phyloP scores from a whole-genome alignment of 352 stramenopile species.

The Hyphochytrium catenoides region DNA sequence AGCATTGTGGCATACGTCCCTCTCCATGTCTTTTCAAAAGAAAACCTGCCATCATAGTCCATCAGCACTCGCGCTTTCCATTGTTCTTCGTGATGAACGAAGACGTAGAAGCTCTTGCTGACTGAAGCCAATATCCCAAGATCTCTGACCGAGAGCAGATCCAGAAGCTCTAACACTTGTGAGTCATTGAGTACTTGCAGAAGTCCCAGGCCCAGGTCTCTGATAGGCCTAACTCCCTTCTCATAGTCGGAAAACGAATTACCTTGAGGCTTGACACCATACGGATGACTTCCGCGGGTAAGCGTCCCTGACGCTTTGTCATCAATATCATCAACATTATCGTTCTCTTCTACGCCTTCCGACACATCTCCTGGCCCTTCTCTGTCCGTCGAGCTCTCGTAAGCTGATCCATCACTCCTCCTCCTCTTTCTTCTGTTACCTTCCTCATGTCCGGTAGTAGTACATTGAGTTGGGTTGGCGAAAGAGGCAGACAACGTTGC shows the following conservation, averaged over 20 bases:
- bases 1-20: constrained; percentile 30
- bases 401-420: no score
- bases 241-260: constrained; percentile 39
- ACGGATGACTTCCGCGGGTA: constrained; percentile 22
- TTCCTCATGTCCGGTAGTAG: no score
- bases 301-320: no score
- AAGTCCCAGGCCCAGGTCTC: constrained; percentile 21
- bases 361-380: no score
- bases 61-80: constrained; percentile 49
- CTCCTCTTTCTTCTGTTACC: no score
- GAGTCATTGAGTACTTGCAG: constrained; percentile 29
- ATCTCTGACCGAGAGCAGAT: constrained; percentile 21
- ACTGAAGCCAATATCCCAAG: constrained; percentile 18
- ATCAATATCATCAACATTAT: no score
- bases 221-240: constrained; percentile 31
- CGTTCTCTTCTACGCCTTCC: no score
- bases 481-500: no score
- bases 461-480: no score
- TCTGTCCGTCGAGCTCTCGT: no score
- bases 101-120: constrained; percentile 39
- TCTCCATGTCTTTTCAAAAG: constrained; percentile 26
- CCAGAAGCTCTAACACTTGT: constrained; percentile 30
- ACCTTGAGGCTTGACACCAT: constrained; percentile 48
- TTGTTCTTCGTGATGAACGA: constrained; percentile 40
- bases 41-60: constrained; percentile 34